phyloP scores from a whole-genome alignment of 176 grass and related monocot species.

The Alopecurus myosuroides region DNA sequence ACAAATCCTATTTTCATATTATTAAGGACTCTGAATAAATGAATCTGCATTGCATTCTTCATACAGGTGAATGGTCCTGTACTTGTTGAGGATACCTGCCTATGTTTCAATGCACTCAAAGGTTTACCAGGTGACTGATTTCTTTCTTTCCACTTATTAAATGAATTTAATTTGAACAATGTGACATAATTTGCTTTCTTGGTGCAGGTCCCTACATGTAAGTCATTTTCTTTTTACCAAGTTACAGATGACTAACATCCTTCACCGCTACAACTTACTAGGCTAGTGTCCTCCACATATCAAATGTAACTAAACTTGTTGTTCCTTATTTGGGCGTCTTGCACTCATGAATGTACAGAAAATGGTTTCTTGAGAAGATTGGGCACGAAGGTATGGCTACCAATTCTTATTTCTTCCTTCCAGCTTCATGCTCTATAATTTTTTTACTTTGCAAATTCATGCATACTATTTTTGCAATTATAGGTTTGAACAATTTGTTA shows the following conservation, averaged over 20 bases:
- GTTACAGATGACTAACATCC: slow-evolving; percentile 7
- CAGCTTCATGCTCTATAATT: background rate
- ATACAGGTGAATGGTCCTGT: slow-evolving; percentile 83
- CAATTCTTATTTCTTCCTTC: background rate
- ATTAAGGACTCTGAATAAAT: background rate
- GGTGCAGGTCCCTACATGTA: slow-evolving; percentile 96
- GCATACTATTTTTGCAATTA: slow-evolving; percentile 14
- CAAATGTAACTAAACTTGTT: slow-evolving; percentile 30
- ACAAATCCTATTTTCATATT: background rate
- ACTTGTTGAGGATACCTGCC: slow-evolving; percentile 92
- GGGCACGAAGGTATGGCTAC: slow-evolving; percentile 72
- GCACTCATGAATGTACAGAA: slow-evolving; percentile 57
- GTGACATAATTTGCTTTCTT: slow-evolving; percentile 31
- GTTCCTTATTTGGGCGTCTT: slow-evolving; percentile 18
- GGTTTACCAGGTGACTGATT: slow-evolving; percentile 73
- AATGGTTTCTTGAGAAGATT: slow-evolving; percentile 93
- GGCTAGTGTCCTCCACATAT: background rate
- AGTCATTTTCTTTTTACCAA: slow-evolving; percentile 30
- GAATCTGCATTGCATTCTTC: slow-evolving; percentile 10
- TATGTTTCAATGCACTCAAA: slow-evolving; percentile 97
- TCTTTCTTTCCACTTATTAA: slow-evolving; percentile 12
- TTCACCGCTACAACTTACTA: slow-evolving; percentile 2
- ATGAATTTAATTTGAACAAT: slow-evolving; percentile 10
- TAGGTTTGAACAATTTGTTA: slow-evolving; percentile 91
- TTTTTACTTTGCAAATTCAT: slow-evolving; percentile 18